Evolutionary conservation across 225 moss, liverwort and hornwort genomes (phyloP).

Genomic region (Marchantia paleacea): DNA sequence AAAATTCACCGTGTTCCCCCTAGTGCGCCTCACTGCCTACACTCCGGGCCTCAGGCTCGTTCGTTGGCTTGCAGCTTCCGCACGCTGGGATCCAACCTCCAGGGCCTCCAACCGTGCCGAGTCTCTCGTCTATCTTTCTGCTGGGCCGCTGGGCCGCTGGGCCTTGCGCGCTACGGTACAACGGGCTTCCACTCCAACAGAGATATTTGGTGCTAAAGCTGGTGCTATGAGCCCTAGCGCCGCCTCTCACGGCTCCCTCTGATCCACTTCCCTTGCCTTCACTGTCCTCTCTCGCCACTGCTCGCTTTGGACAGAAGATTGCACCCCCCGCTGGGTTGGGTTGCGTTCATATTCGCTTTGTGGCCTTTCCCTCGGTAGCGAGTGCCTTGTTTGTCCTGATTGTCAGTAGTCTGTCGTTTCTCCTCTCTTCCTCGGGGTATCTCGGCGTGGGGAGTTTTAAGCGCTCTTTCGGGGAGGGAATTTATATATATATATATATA

Average conservation of each 20-base stretch:
- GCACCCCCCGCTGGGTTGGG: background rate
- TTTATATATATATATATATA: no score
- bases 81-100: no score
- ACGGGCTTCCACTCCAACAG: background rate
- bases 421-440: background rate
- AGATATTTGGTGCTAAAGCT: background rate
- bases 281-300: no score
- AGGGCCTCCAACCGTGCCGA: no score
- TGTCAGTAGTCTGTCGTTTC: background rate
- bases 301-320: background rate
- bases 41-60: no score
- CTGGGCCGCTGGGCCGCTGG: no score
- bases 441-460: background rate
- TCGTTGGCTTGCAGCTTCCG: no score
- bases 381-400: background rate
- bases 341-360: background rate
- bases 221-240: constrained; percentile 10
- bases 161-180: no score
- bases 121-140: no score
- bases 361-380: background rate
- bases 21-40: no score
- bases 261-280: background rate
- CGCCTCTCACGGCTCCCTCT: constrained; percentile 13
- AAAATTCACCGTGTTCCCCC: no score
- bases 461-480: background rate